Evolutionary conservation across 1,284 basidiomycete species (phyloP).

Genomic region (Trichosporon inkin): DNA sequence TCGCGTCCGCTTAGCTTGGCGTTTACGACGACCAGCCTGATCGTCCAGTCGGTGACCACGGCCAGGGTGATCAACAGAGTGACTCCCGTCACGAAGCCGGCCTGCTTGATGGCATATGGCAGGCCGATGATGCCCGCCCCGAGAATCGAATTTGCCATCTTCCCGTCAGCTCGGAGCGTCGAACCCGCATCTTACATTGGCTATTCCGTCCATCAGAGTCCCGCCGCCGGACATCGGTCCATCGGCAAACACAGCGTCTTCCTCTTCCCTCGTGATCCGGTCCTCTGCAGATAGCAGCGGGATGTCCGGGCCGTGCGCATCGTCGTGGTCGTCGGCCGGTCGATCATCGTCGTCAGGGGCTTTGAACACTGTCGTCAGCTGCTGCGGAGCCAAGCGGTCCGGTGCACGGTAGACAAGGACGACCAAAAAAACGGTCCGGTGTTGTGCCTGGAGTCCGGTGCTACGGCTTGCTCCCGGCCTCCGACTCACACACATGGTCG

Average conservation of each 20-base stretch:
- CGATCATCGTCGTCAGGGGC: constrained; percentile 27
- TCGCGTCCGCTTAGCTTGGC: constrained; percentile 89
- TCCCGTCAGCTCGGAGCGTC: constrained; percentile 12
- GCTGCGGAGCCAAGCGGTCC: background rate
- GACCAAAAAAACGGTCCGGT: background rate
- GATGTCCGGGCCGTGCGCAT: constrained; percentile 29
- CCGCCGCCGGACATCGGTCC: constrained; percentile 35
- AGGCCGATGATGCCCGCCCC: constrained; percentile 94
- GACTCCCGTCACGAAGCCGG: constrained; percentile 85
- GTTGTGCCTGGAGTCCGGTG: background rate
- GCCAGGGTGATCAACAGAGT: constrained; percentile 75
- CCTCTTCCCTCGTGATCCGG: constrained; percentile 24
- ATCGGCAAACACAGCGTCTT: constrained; percentile 29
- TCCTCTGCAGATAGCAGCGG: constrained; percentile 24
- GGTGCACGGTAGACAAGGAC: background rate
- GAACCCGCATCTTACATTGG: constrained; percentile 37
- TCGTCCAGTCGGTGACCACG: constrained; percentile 93
- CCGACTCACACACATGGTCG: constrained; percentile 11
- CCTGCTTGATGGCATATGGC: constrained; percentile 87
- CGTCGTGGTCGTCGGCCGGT: constrained; percentile 26
- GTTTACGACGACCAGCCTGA: constrained; percentile 89
- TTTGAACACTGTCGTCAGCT: constrained; percentile 32
- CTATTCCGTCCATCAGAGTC: constrained; percentile 46
- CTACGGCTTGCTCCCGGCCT: background rate
- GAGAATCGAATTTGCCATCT: constrained; percentile 85